Evolutionary conservation across 148 eudicot species (phyloP).

Genomic region (Arbutus unedo): DNA sequence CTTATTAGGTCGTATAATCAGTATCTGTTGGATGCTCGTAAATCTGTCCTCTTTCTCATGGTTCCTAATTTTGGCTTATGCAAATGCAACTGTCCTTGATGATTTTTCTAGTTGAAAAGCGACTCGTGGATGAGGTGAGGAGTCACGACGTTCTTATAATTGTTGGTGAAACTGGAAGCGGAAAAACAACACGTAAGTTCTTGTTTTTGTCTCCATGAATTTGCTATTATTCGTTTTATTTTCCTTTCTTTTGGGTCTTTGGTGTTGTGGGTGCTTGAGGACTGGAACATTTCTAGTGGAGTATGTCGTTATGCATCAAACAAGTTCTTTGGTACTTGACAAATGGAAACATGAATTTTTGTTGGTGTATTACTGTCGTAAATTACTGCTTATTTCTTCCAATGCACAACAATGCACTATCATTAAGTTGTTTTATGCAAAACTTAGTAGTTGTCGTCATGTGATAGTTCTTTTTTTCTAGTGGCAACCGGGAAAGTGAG

Average conservation of each 20-base stretch:
- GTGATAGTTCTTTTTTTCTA: neutral
- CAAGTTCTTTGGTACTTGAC: neutral
- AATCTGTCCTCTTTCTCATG: neutral
- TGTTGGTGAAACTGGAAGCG: constrained; percentile 99
- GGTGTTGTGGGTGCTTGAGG: neutral
- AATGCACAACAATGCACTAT: no score
- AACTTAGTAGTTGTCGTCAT: neutral
- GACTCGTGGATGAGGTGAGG: constrained; percentile 66
- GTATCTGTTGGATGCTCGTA: no score
- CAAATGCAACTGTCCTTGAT: constrained; percentile 1
- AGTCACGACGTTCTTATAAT: constrained; percentile 66
- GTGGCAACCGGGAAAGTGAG: neutral
- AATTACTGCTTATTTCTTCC: neutral
- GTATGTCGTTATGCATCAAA: neutral
- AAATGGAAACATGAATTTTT: neutral
- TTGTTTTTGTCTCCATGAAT: neutral
- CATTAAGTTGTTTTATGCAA: neutral
- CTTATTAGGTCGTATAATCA: neutral
- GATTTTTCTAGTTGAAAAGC: constrained; percentile 56
- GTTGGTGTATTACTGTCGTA: neutral
- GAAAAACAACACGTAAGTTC: constrained; percentile 95
- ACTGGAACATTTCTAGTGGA: neutral
- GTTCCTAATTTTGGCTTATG: constrained; percentile 2
- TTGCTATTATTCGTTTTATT: neutral
- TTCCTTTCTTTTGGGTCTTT: neutral